These are phyloP conservation scores for Nothophoma quercina DNA, from an alignment of 2,329 filamentous ascomycete genomes.

Conservation along the genomic window DNA sequence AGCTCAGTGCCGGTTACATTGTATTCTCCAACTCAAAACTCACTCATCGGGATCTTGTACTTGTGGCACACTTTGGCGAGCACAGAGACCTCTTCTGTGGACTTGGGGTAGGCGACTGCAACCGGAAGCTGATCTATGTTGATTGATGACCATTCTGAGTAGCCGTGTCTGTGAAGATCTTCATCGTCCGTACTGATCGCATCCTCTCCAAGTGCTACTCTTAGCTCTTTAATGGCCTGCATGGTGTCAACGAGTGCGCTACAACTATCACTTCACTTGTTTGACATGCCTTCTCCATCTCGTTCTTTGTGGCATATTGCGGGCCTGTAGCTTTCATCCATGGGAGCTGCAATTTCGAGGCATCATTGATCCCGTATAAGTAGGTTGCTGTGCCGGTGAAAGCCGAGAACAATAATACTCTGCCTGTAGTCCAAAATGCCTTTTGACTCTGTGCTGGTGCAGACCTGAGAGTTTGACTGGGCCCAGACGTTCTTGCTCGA, in stretches of 20 bases:
- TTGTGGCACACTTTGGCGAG: constrained; percentile 78
- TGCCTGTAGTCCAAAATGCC: constrained; percentile 57
- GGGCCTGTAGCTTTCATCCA: constrained; percentile 41
- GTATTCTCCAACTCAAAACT: constrained; percentile 7
- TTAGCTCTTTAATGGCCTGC: constrained; percentile 65
- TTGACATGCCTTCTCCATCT: constrained; percentile 59
- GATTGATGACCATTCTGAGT: constrained; percentile 74
- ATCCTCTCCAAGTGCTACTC: constrained; percentile 62
- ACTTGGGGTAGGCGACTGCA: constrained; percentile 69
- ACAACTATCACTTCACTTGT: background rate
- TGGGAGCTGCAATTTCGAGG: constrained; percentile 36
- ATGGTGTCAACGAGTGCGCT: constrained; percentile 8
- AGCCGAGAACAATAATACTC: constrained; percentile 58
- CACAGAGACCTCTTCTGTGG: constrained; percentile 69
- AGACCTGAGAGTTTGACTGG: constrained; percentile 32
- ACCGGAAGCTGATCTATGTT: constrained; percentile 70
- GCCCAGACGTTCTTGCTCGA: constrained; percentile 36
- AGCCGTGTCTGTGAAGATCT: constrained; percentile 69
- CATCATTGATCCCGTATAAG: constrained; percentile 55
- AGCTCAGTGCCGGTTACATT: background rate
- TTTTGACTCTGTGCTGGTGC: constrained; percentile 28
- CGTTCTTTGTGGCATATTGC: constrained; percentile 58
- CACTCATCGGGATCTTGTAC: constrained; percentile 77
- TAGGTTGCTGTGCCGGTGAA: constrained; percentile 63
- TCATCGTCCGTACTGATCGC: constrained; percentile 70